Evolutionary conservation across 805 yeast species (phyloP), one percentile per base, ranked within the genome.

Genomic region (Candida suzukii): DNA sequence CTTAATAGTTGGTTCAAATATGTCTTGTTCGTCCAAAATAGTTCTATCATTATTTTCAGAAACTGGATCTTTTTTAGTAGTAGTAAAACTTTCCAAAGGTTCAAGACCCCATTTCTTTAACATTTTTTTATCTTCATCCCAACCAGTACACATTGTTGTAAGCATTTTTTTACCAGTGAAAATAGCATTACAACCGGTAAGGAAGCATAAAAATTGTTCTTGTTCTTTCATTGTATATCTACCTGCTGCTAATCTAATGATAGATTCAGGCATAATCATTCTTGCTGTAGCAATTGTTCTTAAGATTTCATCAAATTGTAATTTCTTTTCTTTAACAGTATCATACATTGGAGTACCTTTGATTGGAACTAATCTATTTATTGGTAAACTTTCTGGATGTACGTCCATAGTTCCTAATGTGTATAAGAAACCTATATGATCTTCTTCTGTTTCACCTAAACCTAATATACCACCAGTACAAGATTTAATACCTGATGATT

Each of bases 301-400:
- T 26, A 84, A 60, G 26, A 84, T 72, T 18, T 71, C 73, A 39
- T 83, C 87, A 43, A 80, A 73, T n/a, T 69, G 61, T 32, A 83
- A 59, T 44, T 70, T 67, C 47, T 70, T 68, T 13, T 59, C 53
- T 11, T 72, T 71, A 14, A 44, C 47, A 14, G 41, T 51, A 12
- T 48, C 42, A 17, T 43, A 52, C 67, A 84, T 74, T 17, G 88
- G 88, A 0, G 93, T 84, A 2, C 93, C 93, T 45, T 79, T 74
- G 41, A 84, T 83, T 2, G 88, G 78, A n/a, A 84, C 87, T 37
- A 84, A 65, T 50, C 84, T 69, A 57, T 84, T 84, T 48, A 84
- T 82, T n/a, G 93, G 93, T 41, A 84, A 67, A 1, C 88, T 80
- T 58, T 84, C 93, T 1, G 93, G 93, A 49, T 84, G 91, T n/a